Percentiles rank a stretch among this genome's conserved stretches.
phyloP scores from a whole-genome alignment of 2,329 filamentous ascomycete species.

The Hansfordia pulvinata region DNA sequence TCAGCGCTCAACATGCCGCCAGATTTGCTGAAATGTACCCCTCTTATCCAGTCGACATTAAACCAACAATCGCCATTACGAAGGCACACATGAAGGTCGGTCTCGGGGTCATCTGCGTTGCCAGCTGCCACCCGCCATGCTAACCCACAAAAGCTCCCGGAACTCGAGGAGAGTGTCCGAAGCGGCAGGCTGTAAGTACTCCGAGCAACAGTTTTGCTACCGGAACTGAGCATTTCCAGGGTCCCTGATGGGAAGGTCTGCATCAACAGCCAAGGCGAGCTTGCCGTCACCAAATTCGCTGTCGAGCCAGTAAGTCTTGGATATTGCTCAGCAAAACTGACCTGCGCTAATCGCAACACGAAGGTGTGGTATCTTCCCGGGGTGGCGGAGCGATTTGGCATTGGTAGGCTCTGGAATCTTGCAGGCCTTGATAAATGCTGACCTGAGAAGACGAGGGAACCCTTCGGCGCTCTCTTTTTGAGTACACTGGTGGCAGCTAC shows the following conservation, averaged over 20 bases:
- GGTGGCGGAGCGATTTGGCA: conserved; percentile 85
- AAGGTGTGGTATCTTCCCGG: conserved; percentile 73
- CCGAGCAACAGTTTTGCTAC: neutral
- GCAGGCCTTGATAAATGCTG: conserved; percentile 7
- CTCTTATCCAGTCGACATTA: conserved; percentile 51
- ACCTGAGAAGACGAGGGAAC: conserved; percentile 59
- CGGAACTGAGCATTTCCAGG: conserved; percentile 18
- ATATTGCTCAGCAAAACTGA: conserved; percentile 1
- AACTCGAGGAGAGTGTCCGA: conserved; percentile 79
- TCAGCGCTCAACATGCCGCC: neutral
- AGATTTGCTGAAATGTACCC: conserved; percentile 3
- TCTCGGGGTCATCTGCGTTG: neutral
- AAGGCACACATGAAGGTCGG: conserved; percentile 76
- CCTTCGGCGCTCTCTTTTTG: conserved; percentile 76
- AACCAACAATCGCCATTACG: conserved; percentile 84
- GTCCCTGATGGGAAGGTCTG: conserved; percentile 78
- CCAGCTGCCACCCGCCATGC: conserved; percentile 1
- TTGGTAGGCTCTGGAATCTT: conserved; percentile 37
- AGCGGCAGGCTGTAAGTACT: conserved; percentile 53
- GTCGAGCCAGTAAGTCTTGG: conserved; percentile 69
- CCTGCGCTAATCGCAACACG: conserved; percentile 2
- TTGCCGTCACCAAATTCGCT: conserved; percentile 91
- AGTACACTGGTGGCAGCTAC: conserved; percentile 91
- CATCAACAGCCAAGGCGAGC: conserved; percentile 70
- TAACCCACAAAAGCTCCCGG: conserved; percentile 47